Evolutionary conservation across 768 basidiomycete species (phyloP), one percentile per base, ranked within the genome.

Genomic region (Amanita rubescens): DNA sequence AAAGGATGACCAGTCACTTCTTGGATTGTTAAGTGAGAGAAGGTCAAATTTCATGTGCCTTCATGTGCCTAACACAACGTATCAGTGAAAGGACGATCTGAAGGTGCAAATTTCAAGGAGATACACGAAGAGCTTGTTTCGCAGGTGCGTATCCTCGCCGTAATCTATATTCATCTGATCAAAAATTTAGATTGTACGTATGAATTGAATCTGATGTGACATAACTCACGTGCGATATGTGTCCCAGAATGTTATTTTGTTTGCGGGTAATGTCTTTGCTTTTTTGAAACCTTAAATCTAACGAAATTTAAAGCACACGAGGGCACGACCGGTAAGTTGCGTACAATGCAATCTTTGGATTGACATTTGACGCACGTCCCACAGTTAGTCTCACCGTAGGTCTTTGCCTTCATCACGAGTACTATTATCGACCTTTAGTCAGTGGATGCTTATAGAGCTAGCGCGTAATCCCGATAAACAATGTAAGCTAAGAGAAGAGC

Each of bases 311-410:
- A 58, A 67, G 78, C 77, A 33, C 81, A 80, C 49, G 79, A 80
- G 63, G 80, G 79, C 3, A 80, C 79, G 1, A 73, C 75, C 0
- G 71, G 75, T 75, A 57, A 46, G 72, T 64, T 10, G 5, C 15
- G n/a, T 45, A 3, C 32, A 9, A 24, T 45, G 12, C 5, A 35
- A 35, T 3, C 10, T n/a, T 4, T 35, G 12, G 12, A n/a, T n/a
- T n/a, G 15, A 3, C 3, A 12, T 35, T 12, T 35, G 35, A 35
- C 35, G 10, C 5, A 12, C 35, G 12, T 35, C 15, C 3, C 32
- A 14, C 17, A 49, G 47, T 46, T 19, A 35, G 17, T 50, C 42
- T 24, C 2, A 17, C 55, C n/a, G 43, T 41, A 30, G 5, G 38
- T 27, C 35, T 11, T 3, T 22, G 15, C 1, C 5, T 14, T 41